Base-by-base conservation (phyloP, 106 monocot species). In the Cymbidium sinense region DNA sequence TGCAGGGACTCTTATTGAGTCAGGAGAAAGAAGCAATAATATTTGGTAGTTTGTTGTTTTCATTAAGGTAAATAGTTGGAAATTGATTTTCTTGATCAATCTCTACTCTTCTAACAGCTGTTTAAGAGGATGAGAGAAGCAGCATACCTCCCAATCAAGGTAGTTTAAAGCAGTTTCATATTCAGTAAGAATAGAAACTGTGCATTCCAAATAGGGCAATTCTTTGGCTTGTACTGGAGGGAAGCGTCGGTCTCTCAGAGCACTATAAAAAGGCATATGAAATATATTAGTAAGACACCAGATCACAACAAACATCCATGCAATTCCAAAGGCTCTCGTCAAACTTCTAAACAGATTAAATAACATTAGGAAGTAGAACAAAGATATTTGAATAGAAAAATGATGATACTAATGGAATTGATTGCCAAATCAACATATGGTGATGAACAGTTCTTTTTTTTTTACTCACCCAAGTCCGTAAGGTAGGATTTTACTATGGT, bases 61-160 rank as follows among this genome's bases (percentile, higher is more conserved):
- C 13, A 31, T 31, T 7, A 67, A 67, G 67, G 15, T 30, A 67
- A 67, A 30, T 30, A 0, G 4, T 33, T 71, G 71, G 5, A 4
- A 10, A 4, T 21, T 71, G 70, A 70, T 70, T 37, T 70, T 36
- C 70, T 19, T 70, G 21, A 70, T 4, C 70, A 70, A 20, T 19
- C 20, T 35, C 28, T 70, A 39, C 12, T 37, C 7, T 33, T 37
- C 21, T 36, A 71, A 71, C 37, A 36, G 71, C 21, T 74, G 23
- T 20, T 25, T 74, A 43, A 47, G 29, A 74, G 8, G 23, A 44
- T 27, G 28, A 29, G 13, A 44, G 23, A 43, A 44, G 44, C 21
- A 43, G 47, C 84, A 82, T 41, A 98, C 98, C 94, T 98, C 98
- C 98, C 98, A 98, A 74, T 98, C 98, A 78, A 92, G 92, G 77